Evolutionary conservation across 768 basidiomycete genomes (phyloP), one percentile per base, ranked within the genome.

Genomic region (Phaffia tasmanica): DNA sequence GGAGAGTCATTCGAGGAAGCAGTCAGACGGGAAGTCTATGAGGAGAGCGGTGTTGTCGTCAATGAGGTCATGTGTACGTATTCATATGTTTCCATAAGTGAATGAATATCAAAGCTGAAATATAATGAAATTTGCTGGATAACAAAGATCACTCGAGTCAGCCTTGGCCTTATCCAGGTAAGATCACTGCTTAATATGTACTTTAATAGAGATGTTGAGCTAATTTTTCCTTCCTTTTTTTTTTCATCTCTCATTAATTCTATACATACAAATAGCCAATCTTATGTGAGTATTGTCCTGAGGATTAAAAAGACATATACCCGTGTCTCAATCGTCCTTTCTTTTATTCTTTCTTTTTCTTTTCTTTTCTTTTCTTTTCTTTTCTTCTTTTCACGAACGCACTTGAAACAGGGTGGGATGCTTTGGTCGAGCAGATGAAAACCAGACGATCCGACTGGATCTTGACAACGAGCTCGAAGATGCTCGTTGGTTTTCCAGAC

Each of bases 391-490:
- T 50, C 3, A 53, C 55, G 8, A 63, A 63, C 62, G n/a, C n/a
- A n/a, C n/a, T n/a, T n/a, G 35, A 42, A 51, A 65, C 62, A 93
- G 95, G 92, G 81, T 90, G 11, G 92, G 92, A 18, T 90, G 87
- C 74, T 91, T 86, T 72, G 89, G 92, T 83, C 11, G 88, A 85
- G 78, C 74, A 7, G 57, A 69, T 47, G 71, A 72, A 46, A 79
- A 82, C 4, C 80, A 90, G 72, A 82, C 83, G 7, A 86, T 97
- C 66, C 83, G 90, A 19, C 78, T 80, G 9, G 92, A 97, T 74
- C 81, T 99, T 1, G 94, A 97, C 74, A 94, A 94, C 71, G 94
- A 99, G 78, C 82, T 99, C n/a, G 85, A 85, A 73, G 92, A 97
- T 73, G 92, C 91, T 1, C 82, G 82, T 56, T 99, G 89, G 89